Base-by-base conservation (phyloP, 495 filamentous ascomycete species). In the Penicillium paradoxum region DNA sequence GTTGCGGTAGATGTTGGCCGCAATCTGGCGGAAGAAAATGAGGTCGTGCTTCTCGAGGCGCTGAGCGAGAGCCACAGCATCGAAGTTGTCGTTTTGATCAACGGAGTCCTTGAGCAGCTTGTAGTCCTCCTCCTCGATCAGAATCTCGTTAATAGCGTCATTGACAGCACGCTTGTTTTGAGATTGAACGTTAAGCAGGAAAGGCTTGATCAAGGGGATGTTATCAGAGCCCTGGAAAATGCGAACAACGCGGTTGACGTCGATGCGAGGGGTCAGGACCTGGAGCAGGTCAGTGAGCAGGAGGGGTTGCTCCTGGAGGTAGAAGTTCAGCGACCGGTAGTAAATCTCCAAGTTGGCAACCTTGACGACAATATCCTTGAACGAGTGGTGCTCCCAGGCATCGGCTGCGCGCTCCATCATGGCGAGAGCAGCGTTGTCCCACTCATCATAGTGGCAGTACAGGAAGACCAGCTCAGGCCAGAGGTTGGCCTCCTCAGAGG, bases 361-460 rank as follows among this genome's bases (percentile, higher is more conserved):
- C 82, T 97, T 97, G 75, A 96, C 85, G 51, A 96, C 80, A 55
- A 96, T 97, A 69, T 97, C 95, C 82, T 97, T 97, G 85, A 99
- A 97, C 25, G 92, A 95, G 72, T 97, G 93, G 74, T 99, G 95
- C 71, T 99, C 95, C 95, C 95, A 99, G 3, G 95, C 89, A 73
- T 97, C 92, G 46, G 95, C 86, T 32, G 95, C 89, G 60, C 93
- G 90, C 80, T 99, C 95, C 90, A 99, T 99, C 81, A 99, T 97
- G 30, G 95, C 91, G 51, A 99, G 80, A 19, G 93, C 93, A 22
- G 95, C 93, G 66, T 99, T 99, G 73, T 99, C 95, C 77, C 88
- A 97, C 68, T 99, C 95, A 59, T 99, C 95, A 66, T 97, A 97
- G 73, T 99, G 95, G 73, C 89, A 91, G 77, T 99, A 99, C 58